These are phyloP conservation scores for Paraleonurus japonicus DNA, from an alignment of 257 asterid genomes.

Conservation along the genomic window DNA sequence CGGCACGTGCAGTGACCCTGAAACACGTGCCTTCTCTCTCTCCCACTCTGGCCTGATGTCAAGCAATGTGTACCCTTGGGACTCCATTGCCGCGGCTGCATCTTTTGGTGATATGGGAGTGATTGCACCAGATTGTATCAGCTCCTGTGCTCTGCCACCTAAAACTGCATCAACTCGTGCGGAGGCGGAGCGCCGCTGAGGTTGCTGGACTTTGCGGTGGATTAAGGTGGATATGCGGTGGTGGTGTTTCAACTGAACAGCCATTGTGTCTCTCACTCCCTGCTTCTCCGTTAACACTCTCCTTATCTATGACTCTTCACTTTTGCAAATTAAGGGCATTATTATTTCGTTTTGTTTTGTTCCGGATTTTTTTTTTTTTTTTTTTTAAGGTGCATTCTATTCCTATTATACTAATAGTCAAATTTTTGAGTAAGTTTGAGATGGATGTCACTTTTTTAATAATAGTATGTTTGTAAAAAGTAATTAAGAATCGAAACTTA, in stretches of 20 bases:
- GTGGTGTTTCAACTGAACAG: conserved; percentile 55
- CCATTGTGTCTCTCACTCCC: conserved; percentile 33
- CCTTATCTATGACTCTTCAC: neutral
- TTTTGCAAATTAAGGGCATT: neutral
- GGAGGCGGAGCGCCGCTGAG: conserved; percentile 41
- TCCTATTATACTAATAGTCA: too few relatives aligned
- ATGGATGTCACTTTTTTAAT: too few relatives aligned
- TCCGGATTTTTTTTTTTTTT: too few relatives aligned
- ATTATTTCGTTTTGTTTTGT: too few relatives aligned
- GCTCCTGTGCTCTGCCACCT: conserved; percentile 59
- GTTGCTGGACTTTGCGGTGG: conserved; percentile 26
- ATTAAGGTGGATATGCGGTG: conserved; percentile 43
- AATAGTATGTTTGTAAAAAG: too few relatives aligned
- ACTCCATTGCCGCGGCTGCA: conserved; percentile 58
- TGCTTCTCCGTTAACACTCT: too few relatives aligned
- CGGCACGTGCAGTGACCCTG: conserved; percentile 83
- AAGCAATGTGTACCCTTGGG: conserved; percentile 66
- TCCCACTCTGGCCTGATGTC: conserved; percentile 96
- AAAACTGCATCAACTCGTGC: conserved; percentile 41
- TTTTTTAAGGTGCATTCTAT: too few relatives aligned
- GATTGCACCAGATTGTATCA: conserved; percentile 69
- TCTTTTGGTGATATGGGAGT: conserved; percentile 71
- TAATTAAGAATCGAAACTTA: too few relatives aligned
- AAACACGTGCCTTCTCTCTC: conserved; percentile 75
- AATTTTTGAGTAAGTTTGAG: too few relatives aligned